Base-by-base conservation (phyloP, 2,329 filamentous ascomycete species). In the Aspergillus tubingensis region DNA sequence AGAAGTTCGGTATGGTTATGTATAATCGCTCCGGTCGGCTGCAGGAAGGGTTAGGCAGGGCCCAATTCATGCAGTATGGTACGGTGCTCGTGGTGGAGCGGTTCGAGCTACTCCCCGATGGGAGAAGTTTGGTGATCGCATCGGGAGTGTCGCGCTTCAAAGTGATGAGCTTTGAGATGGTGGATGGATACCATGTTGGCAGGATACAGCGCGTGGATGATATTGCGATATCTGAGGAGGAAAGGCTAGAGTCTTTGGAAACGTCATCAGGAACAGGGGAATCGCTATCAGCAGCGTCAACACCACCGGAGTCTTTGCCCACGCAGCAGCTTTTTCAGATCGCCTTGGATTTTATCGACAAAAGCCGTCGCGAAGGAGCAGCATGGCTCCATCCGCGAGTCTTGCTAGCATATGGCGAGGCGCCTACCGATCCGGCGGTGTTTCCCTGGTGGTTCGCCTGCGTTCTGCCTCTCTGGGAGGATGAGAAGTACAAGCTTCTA, bases 381-480 rank as follows among this genome's bases (percentile, higher is more conserved):
- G 84, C 85, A 0, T 96, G 91, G 92, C 80, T 96, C 27, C 86
- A 90, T 58, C 83, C 87, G 43, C 85, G 88, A 8, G 88, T 93
- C 36, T 79, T 93, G 30, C 79, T 86, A 32, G 87, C 90, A 5
- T 95, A 94, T 65, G 92, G 92, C 11, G 86, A 90, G 60, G 89
- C 88, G 19, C 92, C 92, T 0, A 81, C 85, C 15, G 91, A 96
- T 69, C 88, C 91, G 0, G 88, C 88, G 3, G 74, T 86, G 1
- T 95, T 96, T 66, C 91, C 92, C 0, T 96, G 92, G 83, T 97
- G 93, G 93, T 89, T 96, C 66, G 92, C 90, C 8, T 91, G 87
- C 70, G 87, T 95, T 19, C 76, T 96, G 11, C 92, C 92, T 0
- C 87, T 95, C 39, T 83, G 85, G 13, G 90, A 95, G 25, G 80